phyloP scores from a whole-genome alignment of 148 eudicot genomes.

The Tetragonia tetragonoides region DNA sequence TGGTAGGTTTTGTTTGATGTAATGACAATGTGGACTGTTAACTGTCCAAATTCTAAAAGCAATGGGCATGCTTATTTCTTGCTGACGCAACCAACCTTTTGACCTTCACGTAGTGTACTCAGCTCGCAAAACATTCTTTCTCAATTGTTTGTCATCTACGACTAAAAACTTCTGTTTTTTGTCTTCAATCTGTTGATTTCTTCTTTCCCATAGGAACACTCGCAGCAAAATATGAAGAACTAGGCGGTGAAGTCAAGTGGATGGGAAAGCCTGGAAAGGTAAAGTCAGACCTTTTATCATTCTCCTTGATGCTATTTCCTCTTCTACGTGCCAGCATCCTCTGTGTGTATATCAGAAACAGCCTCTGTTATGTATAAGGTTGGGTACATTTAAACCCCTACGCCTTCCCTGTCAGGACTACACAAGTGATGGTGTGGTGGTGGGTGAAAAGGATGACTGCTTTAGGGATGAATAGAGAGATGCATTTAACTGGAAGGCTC shows the following conservation, averaged over 20 bases:
- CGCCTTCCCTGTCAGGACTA: no score
- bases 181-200: neutral
- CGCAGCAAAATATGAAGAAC: slow-evolving; percentile 81
- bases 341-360: no score
- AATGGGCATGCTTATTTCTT: neutral
- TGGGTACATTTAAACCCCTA: no score
- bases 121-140: neutral
- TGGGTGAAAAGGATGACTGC: no score
- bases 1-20: slow-evolving; percentile 40
- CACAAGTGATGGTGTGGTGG: no score
- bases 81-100: neutral
- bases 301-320: neutral
- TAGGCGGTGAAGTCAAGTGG: slow-evolving; percentile 98
- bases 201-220: slow-evolving; percentile 50
- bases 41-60: neutral
- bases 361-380: no score
- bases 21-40: neutral
- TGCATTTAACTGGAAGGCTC: no score
- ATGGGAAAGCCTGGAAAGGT: slow-evolving; percentile 98
- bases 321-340: no score
- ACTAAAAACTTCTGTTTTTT: neutral
- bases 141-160: neutral
- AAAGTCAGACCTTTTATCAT: slow-evolving; percentile 17
- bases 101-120: neutral
- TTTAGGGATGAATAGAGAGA: no score